Base-by-base conservation (phyloP, 2,329 filamentous ascomycete species). In the Exophiala bonariae region DNA sequence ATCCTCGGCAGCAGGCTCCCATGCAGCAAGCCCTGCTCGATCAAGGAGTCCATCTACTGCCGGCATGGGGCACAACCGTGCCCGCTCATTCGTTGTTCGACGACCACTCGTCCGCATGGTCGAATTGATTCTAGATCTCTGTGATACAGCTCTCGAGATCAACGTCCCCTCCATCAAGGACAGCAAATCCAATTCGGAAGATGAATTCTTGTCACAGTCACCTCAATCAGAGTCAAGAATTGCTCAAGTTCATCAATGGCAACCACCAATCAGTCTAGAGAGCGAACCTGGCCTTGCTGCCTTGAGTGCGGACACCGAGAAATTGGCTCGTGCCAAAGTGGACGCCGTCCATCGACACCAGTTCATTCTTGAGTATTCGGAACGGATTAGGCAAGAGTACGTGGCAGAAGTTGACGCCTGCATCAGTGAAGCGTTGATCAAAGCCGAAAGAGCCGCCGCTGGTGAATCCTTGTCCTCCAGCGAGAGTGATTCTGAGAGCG, bases 141-240 rank as follows among this genome's bases (percentile, higher is more conserved):
- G 93, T 63, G 93, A 99, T 65, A 99, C 93, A 1, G 86, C 93
- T 3, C 79, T 96, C 37, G 95, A 99, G 66, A 92, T 99, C 62
- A 97, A 86, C 69, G 91, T 89, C 3, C 92, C 93, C 4, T 86
- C 91, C 4, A 87, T 99, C 69, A 97, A 96, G 62, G 92, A 97
- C 57, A 78, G 82, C 3, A 80, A 83, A 7, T 76, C 81, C 28
- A 72, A 77, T 37, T 77, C 80, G 31, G 69, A 71, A 6, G 85
- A 87, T 39, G 90, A 96, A 54, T 83, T 97, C 54, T 83, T 92
- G 37, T 96, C 92, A 0, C 87, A 96, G 63, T 99, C 93, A 3
- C 93, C 93, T 0, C 89, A 96, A 63, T 99, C 95, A 0, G 93
- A 99, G 65, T 93, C 89, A 34, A 85, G 92, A 23, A 95, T 97